Evolutionary conservation across 2,329 filamentous ascomycete genomes (phyloP).

Genomic region (Colletotrichum incanum): DNA sequence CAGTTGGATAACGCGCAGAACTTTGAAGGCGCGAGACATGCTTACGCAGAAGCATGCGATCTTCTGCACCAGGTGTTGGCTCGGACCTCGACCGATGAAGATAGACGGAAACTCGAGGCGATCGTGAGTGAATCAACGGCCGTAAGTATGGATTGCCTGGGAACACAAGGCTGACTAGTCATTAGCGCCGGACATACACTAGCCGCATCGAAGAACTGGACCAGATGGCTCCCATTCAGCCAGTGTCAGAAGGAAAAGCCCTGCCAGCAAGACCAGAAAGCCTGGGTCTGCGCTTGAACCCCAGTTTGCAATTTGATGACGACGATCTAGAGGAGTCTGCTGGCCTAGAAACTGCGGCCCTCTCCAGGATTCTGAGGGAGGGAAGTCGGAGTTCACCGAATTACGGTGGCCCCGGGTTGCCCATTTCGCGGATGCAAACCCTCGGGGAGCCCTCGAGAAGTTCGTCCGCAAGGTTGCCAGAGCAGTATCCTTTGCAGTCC

Average conservation of each 20-base stretch:
- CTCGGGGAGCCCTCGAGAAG: conserved; percentile 19
- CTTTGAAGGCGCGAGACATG: conserved; percentile 90
- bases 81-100: conserved; percentile 87
- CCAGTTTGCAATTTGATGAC: conserved; percentile 49
- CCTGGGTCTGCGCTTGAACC: conserved; percentile 61
- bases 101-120: conserved; percentile 90
- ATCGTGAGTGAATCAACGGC: conserved; percentile 77
- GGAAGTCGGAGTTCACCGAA: conserved; percentile 10
- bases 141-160: background rate
- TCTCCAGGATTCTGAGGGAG: conserved; percentile 60
- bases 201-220: conserved; percentile 90
- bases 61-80: conserved; percentile 90
- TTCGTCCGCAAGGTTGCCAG: conserved; percentile 44
- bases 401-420: conserved; percentile 22
- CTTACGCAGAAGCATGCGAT: conserved; percentile 92
- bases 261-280: conserved; percentile 81
- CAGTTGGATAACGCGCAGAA: conserved; percentile 97
- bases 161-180: conserved; percentile 17
- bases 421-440: conserved; percentile 43
- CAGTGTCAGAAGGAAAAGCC: conserved; percentile 75
- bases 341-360: conserved; percentile 67
- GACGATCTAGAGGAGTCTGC: conserved; percentile 59
- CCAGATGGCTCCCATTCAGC: conserved; percentile 73
- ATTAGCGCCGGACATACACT: conserved; percentile 88
- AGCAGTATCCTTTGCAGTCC: conserved; percentile 61